Evolutionary conservation across 2,329 filamentous ascomycete species (phyloP).

Genomic region (Pseudopyrenochaeta lycopersici): DNA sequence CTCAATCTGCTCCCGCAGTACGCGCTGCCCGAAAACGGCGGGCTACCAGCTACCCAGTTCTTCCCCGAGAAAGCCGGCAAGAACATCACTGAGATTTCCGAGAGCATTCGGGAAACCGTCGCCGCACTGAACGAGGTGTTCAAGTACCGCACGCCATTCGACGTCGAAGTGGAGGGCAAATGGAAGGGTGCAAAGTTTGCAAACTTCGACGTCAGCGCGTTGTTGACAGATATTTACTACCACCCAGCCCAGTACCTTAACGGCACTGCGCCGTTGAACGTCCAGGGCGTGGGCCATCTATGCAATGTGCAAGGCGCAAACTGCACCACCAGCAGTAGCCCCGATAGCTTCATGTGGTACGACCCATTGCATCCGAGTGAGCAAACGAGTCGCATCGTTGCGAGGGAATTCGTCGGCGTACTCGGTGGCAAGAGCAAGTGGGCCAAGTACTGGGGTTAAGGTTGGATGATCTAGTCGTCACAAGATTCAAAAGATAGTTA

Average conservation of each 20-base stretch:
- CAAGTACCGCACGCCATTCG: slow-evolving; percentile 61
- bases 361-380: slow-evolving; percentile 78
- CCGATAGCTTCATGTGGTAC: slow-evolving; percentile 74
- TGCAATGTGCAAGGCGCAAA: slow-evolving; percentile 57
- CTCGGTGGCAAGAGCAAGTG: slow-evolving; percentile 60
- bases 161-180: slow-evolving; percentile 51
- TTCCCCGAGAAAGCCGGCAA: slow-evolving; percentile 56
- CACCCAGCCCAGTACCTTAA: slow-evolving; percentile 70
- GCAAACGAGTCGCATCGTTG: slow-evolving; percentile 67
- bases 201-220: slow-evolving; percentile 71
- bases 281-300: slow-evolving; percentile 65
- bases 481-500: too few species aligned
- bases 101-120: slow-evolving; percentile 63
- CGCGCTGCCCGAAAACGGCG: slow-evolving; percentile 58
- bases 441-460: slow-evolving; percentile 55
- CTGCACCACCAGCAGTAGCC: slow-evolving; percentile 44
- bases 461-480: background rate
- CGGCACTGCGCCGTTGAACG: slow-evolving; percentile 68
- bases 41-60: slow-evolving; percentile 54
- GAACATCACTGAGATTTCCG: slow-evolving; percentile 62
- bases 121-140: slow-evolving; percentile 61
- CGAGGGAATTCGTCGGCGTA: slow-evolving; percentile 64
- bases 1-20: slow-evolving; percentile 75
- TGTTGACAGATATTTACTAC: slow-evolving; percentile 71
- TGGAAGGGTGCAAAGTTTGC: slow-evolving; percentile 68